phyloP scores from a whole-genome alignment of 2,329 filamentous ascomycete species.

The Huntiella omanensis region DNA sequence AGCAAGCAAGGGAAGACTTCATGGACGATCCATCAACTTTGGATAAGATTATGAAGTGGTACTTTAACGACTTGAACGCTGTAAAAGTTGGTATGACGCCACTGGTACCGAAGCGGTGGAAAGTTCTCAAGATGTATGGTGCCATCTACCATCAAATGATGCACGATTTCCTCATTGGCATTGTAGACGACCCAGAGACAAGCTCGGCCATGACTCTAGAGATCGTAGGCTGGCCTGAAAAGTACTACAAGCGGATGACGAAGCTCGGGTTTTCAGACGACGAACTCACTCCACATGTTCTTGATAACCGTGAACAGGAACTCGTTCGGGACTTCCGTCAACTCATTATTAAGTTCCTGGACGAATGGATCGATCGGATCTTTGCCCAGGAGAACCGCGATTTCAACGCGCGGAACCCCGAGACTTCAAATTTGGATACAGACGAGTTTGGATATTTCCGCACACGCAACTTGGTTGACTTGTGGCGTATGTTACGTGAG shows the following conservation, averaged over 20 bases:
- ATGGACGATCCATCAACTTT: slow-evolving; percentile 64
- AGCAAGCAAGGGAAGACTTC: slow-evolving; percentile 53
- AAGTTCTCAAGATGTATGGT: slow-evolving; percentile 76
- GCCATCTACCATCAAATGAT: slow-evolving; percentile 85
- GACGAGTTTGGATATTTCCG: slow-evolving; percentile 83
- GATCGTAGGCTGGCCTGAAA: slow-evolving; percentile 87
- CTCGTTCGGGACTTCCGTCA: slow-evolving; percentile 85
- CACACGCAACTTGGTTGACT: slow-evolving; percentile 76
- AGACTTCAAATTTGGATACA: slow-evolving; percentile 58
- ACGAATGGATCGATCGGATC: slow-evolving; percentile 95
- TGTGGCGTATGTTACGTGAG: slow-evolving; percentile 95
- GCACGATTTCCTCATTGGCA: slow-evolving; percentile 75
- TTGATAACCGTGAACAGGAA: slow-evolving; percentile 79
- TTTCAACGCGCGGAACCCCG: slow-evolving; percentile 58
- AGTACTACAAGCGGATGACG: slow-evolving; percentile 90
- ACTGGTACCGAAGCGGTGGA: slow-evolving; percentile 92
- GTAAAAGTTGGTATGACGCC: slow-evolving; percentile 83
- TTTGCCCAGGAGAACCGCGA: slow-evolving; percentile 63
- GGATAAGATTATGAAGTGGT: slow-evolving; percentile 85
- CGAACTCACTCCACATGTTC: slow-evolving; percentile 66
- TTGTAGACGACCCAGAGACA: slow-evolving; percentile 71
- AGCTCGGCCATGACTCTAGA: slow-evolving; percentile 74
- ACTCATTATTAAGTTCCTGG: slow-evolving; percentile 86
- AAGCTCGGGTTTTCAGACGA: slow-evolving; percentile 65
- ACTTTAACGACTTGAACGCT: slow-evolving; percentile 90